A percentile compares a stretch with the other conserved stretches of the same genome.
Evolutionary conservation across 768 basidiomycete genomes (phyloP).

Genomic region (Lactifluus hygrophoroides): DNA sequence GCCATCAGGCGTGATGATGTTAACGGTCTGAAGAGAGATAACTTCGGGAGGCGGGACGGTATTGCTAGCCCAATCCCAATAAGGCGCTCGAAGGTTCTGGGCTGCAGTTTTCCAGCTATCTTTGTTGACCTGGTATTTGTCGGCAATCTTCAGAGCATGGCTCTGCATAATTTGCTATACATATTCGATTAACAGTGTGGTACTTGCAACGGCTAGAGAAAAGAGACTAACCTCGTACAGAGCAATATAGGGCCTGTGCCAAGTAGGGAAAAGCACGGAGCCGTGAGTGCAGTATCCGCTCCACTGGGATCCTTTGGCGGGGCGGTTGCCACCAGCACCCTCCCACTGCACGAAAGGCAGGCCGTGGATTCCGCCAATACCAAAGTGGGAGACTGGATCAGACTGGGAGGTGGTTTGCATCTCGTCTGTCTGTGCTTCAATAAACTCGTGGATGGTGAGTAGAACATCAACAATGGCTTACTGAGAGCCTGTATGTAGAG

Average conservation of each 20-base stretch:
- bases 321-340: constrained; percentile 27
- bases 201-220: not conserved
- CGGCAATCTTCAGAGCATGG: constrained; percentile 35
- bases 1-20: constrained; percentile 30
- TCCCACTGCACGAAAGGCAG: constrained; percentile 40
- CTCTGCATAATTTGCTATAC: constrained; percentile 40
- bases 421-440: constrained; percentile 21
- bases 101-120: constrained; percentile 30
- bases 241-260: constrained; percentile 46
- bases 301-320: constrained; percentile 25
- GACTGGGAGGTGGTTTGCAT: constrained; percentile 28
- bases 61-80: constrained; percentile 45
- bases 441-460: not conserved
- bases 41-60: constrained; percentile 34
- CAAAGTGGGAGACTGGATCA: constrained; percentile 34
- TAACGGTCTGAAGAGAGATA: constrained; percentile 28
- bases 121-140: constrained; percentile 28
- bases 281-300: constrained; percentile 53
- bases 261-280: constrained; percentile 44
- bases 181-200: not conserved
- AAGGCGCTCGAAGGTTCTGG: constrained; percentile 32
- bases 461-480: constrained; percentile 23
- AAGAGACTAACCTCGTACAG: constrained; percentile 37
- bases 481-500: constrained; percentile 44
- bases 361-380: constrained; percentile 45